Conservation (phyloP, 2,329 filamentous ascomycete species). For the Alternaria gansuensis region DNA sequence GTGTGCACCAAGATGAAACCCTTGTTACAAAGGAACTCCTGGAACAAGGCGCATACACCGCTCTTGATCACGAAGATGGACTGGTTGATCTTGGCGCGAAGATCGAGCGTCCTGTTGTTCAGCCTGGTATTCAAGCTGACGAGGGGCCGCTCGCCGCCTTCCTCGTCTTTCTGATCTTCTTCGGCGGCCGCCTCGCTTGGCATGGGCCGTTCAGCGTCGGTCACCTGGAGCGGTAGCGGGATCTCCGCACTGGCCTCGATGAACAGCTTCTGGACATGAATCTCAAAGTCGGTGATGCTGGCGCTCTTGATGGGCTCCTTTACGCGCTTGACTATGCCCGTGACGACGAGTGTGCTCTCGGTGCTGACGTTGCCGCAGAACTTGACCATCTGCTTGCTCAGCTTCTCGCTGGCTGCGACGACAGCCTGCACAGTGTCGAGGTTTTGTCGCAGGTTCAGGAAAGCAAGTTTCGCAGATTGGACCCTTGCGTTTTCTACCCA, state of each 20-base stretch:
- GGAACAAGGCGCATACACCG: slow-evolving; percentile 74
- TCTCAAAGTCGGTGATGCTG: slow-evolving; percentile 79
- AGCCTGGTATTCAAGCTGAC: slow-evolving; percentile 85
- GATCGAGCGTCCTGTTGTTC: slow-evolving; percentile 91
- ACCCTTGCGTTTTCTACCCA: slow-evolving; percentile 88
- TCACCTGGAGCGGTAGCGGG: slow-evolving; percentile 67
- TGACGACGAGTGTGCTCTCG: slow-evolving; percentile 84
- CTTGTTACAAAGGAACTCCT: slow-evolving; percentile 77
- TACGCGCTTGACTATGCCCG: slow-evolving; percentile 82
- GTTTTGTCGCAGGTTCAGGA: slow-evolving; percentile 81
- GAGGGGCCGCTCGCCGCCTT: slow-evolving; percentile 68
- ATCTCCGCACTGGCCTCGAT: slow-evolving; percentile 72
- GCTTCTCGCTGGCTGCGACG: slow-evolving; percentile 67
- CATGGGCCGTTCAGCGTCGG: slow-evolving; percentile 62
- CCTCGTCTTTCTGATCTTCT: slow-evolving; percentile 60
- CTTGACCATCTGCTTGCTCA: slow-evolving; percentile 92
- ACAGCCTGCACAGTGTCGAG: slow-evolving; percentile 85
- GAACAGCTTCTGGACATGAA: slow-evolving; percentile 88
- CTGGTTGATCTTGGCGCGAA: slow-evolving; percentile 89
- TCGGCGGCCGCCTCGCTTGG: slow-evolving; percentile 59
- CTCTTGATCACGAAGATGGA: slow-evolving; percentile 79
- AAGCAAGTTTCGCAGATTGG: slow-evolving; percentile 90
- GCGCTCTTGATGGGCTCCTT: slow-evolving; percentile 89
- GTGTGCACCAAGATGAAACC: slow-evolving; percentile 87
- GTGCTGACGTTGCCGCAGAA: slow-evolving; percentile 78